phyloP scores from a whole-genome alignment of 2,329 filamentous ascomycete genomes.

The Zopfia rhizophila region DNA sequence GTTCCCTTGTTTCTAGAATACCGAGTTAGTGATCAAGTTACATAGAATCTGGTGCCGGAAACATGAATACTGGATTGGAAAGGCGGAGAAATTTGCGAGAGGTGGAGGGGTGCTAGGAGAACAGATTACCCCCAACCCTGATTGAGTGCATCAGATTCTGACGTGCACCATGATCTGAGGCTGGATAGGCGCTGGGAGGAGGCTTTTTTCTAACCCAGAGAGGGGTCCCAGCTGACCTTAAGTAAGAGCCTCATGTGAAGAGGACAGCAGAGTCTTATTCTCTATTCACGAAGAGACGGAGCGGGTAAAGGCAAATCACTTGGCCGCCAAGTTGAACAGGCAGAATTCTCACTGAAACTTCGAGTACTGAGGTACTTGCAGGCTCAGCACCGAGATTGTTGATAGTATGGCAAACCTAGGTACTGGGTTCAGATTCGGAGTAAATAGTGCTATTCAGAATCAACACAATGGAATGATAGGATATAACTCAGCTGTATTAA shows the following conservation, averaged over 20 bases:
- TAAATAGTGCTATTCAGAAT: constrained; percentile 14
- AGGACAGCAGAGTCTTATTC: constrained; percentile 11
- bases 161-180: constrained; percentile 5
- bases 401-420: constrained; percentile 24
- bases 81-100: constrained; percentile 3
- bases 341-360: constrained; percentile 9
- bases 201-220: constrained; percentile 8
- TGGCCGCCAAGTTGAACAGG: constrained; percentile 18
- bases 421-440: constrained; percentile 19
- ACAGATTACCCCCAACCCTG: constrained; percentile 1
- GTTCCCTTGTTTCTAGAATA: constrained; percentile 14
- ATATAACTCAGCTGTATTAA: constrained; percentile 18
- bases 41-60: constrained; percentile 14
- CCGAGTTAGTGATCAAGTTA: constrained; percentile 6
- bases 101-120: constrained; percentile 1
- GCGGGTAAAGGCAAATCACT: constrained; percentile 29
- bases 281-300: constrained; percentile 21
- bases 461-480: not conserved
- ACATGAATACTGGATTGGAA: constrained; percentile 1
- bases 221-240: constrained; percentile 17
- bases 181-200: constrained; percentile 12
- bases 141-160: not conserved
- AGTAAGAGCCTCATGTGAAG: constrained; percentile 17
- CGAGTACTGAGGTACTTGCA: constrained; percentile 12
- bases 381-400: constrained; percentile 14